These are phyloP conservation scores for Pythium myriotylum DNA, from an alignment of 352 stramenopile species.

Conservation along the genomic window DNA sequence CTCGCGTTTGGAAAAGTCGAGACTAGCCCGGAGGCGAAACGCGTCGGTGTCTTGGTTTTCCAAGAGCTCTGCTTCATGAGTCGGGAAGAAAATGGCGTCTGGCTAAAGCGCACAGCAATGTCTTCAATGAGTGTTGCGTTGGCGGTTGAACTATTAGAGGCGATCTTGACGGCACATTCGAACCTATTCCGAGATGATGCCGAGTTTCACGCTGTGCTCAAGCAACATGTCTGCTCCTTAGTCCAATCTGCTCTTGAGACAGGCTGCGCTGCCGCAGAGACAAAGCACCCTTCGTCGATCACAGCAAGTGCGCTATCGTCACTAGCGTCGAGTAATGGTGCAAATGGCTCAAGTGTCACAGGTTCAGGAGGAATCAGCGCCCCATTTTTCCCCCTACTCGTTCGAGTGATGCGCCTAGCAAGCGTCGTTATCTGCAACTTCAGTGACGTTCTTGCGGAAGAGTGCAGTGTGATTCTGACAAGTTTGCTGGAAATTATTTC, in stretches of 20 bases:
- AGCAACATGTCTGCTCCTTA: constrained; percentile 79
- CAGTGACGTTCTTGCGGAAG: constrained; percentile 58
- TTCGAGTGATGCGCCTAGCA: constrained; percentile 82
- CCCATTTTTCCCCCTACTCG: constrained; percentile 77
- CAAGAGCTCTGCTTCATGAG: constrained; percentile 88
- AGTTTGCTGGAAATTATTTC: constrained; percentile 78
- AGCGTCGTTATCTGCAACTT: constrained; percentile 81
- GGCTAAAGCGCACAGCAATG: constrained; percentile 77
- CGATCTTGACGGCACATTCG: constrained; percentile 64
- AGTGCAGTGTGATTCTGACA: constrained; percentile 67
- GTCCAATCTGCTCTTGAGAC: constrained; percentile 75
- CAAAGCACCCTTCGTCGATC: constrained; percentile 21
- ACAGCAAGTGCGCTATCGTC: constrained; percentile 24
- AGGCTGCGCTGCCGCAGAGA: constrained; percentile 49
- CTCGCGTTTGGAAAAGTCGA: constrained; percentile 85
- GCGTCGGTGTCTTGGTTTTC: constrained; percentile 82
- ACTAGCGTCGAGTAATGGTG: constrained; percentile 27
- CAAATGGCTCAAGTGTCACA: constrained; percentile 42
- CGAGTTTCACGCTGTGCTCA: constrained; percentile 78
- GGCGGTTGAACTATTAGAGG: constrained; percentile 79
- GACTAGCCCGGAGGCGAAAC: constrained; percentile 67
- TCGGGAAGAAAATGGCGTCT: constrained; percentile 81
- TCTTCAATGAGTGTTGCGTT: constrained; percentile 81
- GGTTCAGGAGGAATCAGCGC: constrained; percentile 28
- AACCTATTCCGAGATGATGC: constrained; percentile 67